Conservation (phyloP, 805 yeast genomes). For the Ogataea dorogensis region DNA sequence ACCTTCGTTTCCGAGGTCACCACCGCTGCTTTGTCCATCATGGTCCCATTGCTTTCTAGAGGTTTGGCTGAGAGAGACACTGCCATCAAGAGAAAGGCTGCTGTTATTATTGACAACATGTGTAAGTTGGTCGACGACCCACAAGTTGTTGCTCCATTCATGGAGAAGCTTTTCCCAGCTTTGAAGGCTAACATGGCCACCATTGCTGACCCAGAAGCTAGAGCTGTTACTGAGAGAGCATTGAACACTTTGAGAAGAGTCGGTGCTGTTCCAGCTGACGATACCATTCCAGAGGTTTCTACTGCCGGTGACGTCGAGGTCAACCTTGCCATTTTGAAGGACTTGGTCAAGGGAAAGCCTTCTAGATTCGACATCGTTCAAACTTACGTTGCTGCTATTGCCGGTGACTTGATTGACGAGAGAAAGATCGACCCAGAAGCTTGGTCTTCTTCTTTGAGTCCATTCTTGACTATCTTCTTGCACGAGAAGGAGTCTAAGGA, state of each 20-base stretch:
- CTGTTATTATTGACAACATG: slow-evolving; percentile 99
- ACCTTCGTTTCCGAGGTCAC: slow-evolving; percentile 99
- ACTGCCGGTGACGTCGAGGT: slow-evolving; percentile 96
- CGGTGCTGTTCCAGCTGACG: slow-evolving; percentile 92
- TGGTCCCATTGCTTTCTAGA: slow-evolving; percentile 98
- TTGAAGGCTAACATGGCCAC: slow-evolving; percentile 89
- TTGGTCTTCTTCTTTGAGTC: slow-evolving; percentile 87
- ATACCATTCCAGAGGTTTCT: slow-evolving; percentile 92
- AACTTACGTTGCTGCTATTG: slow-evolving; percentile 89
- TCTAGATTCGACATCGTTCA: slow-evolving; percentile 76
- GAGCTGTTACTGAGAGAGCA: slow-evolving; percentile 97
- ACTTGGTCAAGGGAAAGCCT: slow-evolving; percentile 67
- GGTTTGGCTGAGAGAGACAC: slow-evolving; percentile 99
- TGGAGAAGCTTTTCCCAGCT: slow-evolving; percentile 93
- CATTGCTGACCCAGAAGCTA: slow-evolving; percentile 99
- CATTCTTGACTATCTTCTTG: slow-evolving; percentile 93
- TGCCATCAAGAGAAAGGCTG: slow-evolving; percentile 98
- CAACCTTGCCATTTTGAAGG: slow-evolving; percentile 77
- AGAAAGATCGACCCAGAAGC: slow-evolving; percentile 88
- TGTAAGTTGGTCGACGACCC: slow-evolving; percentile 99
- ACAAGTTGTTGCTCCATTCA: slow-evolving; percentile 99
- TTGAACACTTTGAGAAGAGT: slow-evolving; percentile 97
- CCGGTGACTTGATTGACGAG: slow-evolving; percentile 99
- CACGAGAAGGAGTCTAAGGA: slow-evolving; percentile 92
- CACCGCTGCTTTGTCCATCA: slow-evolving; percentile 97